Base-by-base conservation (phyloP, 1,284 basidiomycete species). In the Ganoderma meredithae region DNA sequence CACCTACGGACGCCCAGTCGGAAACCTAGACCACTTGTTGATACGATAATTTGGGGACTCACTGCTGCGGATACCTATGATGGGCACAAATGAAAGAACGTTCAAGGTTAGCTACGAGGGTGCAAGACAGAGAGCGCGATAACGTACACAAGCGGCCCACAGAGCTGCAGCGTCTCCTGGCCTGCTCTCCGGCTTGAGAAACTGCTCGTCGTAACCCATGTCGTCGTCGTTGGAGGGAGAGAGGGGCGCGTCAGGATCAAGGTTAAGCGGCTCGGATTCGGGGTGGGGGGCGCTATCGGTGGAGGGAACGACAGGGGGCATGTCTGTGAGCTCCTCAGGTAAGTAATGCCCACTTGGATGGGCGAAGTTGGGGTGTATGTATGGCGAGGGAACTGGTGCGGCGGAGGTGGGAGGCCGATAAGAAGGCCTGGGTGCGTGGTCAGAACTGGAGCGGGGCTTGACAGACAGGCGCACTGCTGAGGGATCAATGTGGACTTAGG, bases 71-170 rank as follows among this genome's bases (percentile, higher is more conserved):
- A 74, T 7, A 74, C 67, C 77, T 78, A 52, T 31, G 19, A 47
- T 27, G 52, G 17, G 25, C 9, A 12, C n/a, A 19, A 17, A 27
- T 27, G 19, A 12, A 31, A 47, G 33, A 62, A 22, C n/a, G 22
- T 25, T 59, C 62, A 58, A 66, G 40, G 31, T 22, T 6, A 40
- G 8, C 41, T 27, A 22, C 2, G 3, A 12, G 22, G 43, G 31
- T 5, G 36, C 44, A 52, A 27, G 19, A 40, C 41, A 41, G n/a
- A 39, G 40, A 60, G 10, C 7, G 22, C 15, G 31, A 15, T n/a
- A 19, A 77, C 82, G 73, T 72, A 86, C 85, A 63, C 82, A 63
- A 47, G 83, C 84, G 33, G 77, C 76, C 69, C 79, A 78, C 64
- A 77, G 74, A 5, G 83, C 83, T 43, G 78, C n/a, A 1, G 49